A percentile compares a stretch with the other conserved stretches of the same genome.
These are phyloP conservation scores for Coccomyxa sp. DNA, from an alignment of 139 green algal species.

Conservation along the genomic window DNA sequence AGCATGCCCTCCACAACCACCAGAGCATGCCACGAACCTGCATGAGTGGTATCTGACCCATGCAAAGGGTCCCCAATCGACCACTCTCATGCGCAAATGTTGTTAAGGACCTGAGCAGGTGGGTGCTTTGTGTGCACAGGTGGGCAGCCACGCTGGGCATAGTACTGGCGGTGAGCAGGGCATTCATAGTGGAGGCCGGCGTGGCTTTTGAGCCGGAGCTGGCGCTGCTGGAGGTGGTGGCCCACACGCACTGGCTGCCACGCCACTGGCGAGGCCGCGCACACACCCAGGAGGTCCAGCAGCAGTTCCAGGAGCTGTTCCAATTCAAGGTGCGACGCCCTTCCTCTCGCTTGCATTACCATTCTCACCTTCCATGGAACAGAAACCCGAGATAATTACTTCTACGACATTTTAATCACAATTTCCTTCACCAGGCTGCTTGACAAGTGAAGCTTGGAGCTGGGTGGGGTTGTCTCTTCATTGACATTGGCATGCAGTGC, in stretches of 20 bases:
- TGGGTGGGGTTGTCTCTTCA: too few species aligned
- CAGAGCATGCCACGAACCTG: too few species aligned
- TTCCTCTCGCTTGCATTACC: not conserved
- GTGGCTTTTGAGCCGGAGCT: conserved; percentile 79
- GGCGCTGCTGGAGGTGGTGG: conserved; percentile 71
- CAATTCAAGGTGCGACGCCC: conserved; percentile 56
- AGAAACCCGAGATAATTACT: too few species aligned
- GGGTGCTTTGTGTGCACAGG: conserved; percentile 12
- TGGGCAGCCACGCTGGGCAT: conserved; percentile 73
- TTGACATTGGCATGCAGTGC: too few species aligned
- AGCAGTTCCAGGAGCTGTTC: conserved; percentile 80
- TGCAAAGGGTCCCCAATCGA: too few species aligned
- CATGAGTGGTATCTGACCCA: too few species aligned
- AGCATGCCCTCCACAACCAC: not conserved
- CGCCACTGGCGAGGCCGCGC: conserved; percentile 63
- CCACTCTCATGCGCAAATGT: too few species aligned
- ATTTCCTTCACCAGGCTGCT: too few species aligned
- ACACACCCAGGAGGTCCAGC: conserved; percentile 76
- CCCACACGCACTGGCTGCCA: conserved; percentile 91
- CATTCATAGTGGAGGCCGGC: conserved; percentile 55
- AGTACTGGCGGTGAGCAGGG: conserved; percentile 59
- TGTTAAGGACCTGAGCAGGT: too few species aligned
- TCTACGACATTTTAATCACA: too few species aligned
- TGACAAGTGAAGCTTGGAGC: too few species aligned
- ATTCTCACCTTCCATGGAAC: too few species aligned